These are phyloP conservation scores for Solioccasus polychromus DNA, from an alignment of 768 basidiomycete genomes.

Conservation along the genomic window DNA sequence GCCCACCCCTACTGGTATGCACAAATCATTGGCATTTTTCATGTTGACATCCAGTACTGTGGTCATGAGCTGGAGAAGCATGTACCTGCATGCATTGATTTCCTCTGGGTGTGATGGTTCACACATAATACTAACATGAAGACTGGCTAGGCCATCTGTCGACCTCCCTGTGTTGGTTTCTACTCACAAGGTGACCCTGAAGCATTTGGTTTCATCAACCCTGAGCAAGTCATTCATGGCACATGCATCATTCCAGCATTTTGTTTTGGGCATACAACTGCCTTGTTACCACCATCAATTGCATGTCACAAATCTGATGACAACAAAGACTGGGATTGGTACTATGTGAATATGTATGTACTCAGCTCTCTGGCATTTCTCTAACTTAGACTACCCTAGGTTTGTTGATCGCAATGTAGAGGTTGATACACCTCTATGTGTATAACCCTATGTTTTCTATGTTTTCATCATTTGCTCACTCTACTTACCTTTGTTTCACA, in stretches of 20 bases:
- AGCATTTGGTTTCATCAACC: slow-evolving; percentile 38
- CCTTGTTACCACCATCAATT: neutral
- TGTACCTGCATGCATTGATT: slow-evolving; percentile 15
- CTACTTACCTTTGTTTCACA: too few species aligned
- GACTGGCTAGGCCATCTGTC: slow-evolving; percentile 2
- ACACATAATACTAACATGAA: slow-evolving; percentile 7
- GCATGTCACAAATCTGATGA: neutral
- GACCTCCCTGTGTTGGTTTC: slow-evolving; percentile 25
- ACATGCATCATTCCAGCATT: slow-evolving; percentile 37
- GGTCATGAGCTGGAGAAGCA: neutral
- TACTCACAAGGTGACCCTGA: slow-evolving; percentile 11
- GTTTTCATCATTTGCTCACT: too few species aligned
- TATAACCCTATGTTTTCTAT: too few species aligned
- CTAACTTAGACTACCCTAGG: too few species aligned
- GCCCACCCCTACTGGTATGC: slow-evolving; percentile 34
- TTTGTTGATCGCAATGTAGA: too few species aligned
- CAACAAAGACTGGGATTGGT: slow-evolving; percentile 17
- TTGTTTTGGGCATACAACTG: slow-evolving; percentile 9
- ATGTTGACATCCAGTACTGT: slow-evolving; percentile 21
- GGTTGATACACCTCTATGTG: too few species aligned
- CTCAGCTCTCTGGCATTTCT: too few species aligned
- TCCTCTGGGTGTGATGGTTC: slow-evolving; percentile 38
- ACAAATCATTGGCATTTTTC: slow-evolving; percentile 27
- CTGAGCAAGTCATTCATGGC: slow-evolving; percentile 26
- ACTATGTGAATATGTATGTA: slow-evolving; percentile 28